A percentile compares a stretch with the other conserved stretches of the same genome.
These are phyloP conservation scores for Exophiala phaeomuriformis DNA, from an alignment of 2,329 filamentous ascomycete genomes.

Conservation along the genomic window DNA sequence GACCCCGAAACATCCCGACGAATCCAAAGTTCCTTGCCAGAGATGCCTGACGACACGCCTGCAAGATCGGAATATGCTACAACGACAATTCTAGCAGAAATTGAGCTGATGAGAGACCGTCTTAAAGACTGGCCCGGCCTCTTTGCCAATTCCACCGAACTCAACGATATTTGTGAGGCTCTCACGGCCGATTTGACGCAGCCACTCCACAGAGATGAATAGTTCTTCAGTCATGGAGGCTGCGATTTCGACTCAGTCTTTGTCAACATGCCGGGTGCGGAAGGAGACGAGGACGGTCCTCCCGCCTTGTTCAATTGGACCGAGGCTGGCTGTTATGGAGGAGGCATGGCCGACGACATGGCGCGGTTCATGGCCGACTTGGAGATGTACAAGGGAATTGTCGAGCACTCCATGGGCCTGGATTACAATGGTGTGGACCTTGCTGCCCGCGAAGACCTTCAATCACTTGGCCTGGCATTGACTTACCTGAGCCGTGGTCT, in stretches of 20 bases:
- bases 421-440: neutral
- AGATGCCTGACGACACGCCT: neutral
- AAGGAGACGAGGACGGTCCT: neutral
- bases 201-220: neutral
- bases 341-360: conserved; percentile 7
- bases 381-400: conserved; percentile 2
- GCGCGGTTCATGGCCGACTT: conserved; percentile 6
- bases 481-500: neutral
- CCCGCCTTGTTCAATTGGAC: conserved; percentile 6
- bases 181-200: conserved; percentile 1
- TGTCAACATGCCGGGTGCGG: neutral
- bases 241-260: conserved; percentile 5
- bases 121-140: neutral
- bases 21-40: neutral
- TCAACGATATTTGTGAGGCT: neutral
- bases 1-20: neutral
- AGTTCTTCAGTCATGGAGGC: conserved; percentile 9
- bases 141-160: neutral
- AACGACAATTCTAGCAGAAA: neutral
- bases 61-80: neutral
- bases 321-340: conserved; percentile 2
- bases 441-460: neutral
- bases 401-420: neutral
- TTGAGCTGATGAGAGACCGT: neutral
- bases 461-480: neutral